These are phyloP conservation scores for Hordeum marinum DNA, from an alignment of 176 grass and related monocot genomes.

Conservation along the genomic window DNA sequence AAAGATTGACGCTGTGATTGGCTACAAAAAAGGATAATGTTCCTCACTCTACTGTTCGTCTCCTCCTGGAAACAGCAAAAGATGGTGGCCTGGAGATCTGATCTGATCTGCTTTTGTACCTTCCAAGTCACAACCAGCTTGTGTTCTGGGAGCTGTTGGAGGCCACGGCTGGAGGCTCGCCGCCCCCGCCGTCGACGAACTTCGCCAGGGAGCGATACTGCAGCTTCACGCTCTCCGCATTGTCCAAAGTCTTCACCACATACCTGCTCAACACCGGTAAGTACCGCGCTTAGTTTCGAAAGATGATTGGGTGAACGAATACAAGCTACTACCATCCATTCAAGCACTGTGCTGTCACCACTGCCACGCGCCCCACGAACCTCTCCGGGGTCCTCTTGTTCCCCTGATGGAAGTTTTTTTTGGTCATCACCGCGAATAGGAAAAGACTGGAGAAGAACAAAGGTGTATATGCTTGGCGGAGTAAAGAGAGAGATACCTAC, in stretches of 20 bases:
- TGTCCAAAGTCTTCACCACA: constrained; percentile 85
- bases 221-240: constrained; percentile 70
- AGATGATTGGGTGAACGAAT: not conserved
- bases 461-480: not conserved
- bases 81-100: not conserved
- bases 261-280: constrained; percentile 37
- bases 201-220: constrained; percentile 68
- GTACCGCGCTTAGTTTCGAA: not conserved
- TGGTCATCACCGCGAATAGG: not conserved
- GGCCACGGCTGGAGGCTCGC: constrained; percentile 6
- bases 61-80: not conserved
- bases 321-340: constrained; percentile 71
- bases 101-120: constrained; percentile 10
- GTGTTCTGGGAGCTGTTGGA: constrained; percentile 19
- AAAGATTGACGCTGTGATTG: not conserved
- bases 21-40: not conserved
- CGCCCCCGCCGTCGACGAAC: not conserved
- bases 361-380: constrained; percentile 67
- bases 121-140: constrained; percentile 47
- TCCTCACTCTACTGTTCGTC: not conserved
- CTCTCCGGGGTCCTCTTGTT: constrained; percentile 80
- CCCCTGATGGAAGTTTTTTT: constrained; percentile 29
- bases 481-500: constrained; percentile 23
- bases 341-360: constrained; percentile 82
- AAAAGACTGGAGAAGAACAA: not conserved